Base-by-base conservation (phyloP, 208 protist species). In the Vickermania ingenoplastis region DNA sequence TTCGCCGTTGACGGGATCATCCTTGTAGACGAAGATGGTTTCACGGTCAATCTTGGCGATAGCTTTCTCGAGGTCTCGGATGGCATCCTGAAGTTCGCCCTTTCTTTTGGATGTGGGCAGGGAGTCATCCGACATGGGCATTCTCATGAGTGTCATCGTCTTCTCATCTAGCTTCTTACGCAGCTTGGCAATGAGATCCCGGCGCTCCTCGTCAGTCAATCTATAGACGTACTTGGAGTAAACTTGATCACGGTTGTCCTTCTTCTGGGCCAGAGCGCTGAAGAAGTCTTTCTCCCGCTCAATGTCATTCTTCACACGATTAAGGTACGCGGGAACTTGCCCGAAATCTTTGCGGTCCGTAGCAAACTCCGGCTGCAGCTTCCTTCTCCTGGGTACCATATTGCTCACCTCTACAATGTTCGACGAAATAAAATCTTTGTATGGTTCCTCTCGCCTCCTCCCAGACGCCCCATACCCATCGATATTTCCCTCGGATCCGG, bases 321-420 rank as follows among this genome's bases (percentile, higher is more conserved):
- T 54, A 14, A 98, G 68, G 71, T 98, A 98, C 0, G 56, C 53
- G 21, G 95, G 95, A 2, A 74, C 63, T 52, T 89, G 73, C 21
- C 89, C 93, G 77, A 91, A 97, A 36, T 81, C 75, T 54, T 89
- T 84, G 21, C 79, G 67, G 41, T 74, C 75, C 2, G 87, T 94
- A 2, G 81, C 69, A 11, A 76, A 49, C 36, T 79, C 67, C 11
- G 75, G 73, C 60, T 92, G 73, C 49, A 86, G 60, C 49, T 87
- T 81, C 11, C 73, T 50, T 23, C 80, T 61, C 56, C 91, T 92
- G 0, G 92, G 79, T 11, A 90, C 83, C 81, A 94, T 91, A 50
- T 89, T 87, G 65, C 87, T 94, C 14, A 86, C 73, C 28, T 96
- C 89, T 25, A 98, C 91, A 59, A 96, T 95, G 53, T 98, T 98